Evolutionary conservation across 768 basidiomycete species (phyloP), one percentile per base, ranked within the genome.

Genomic region (Coprinopsis cinerea): DNA sequence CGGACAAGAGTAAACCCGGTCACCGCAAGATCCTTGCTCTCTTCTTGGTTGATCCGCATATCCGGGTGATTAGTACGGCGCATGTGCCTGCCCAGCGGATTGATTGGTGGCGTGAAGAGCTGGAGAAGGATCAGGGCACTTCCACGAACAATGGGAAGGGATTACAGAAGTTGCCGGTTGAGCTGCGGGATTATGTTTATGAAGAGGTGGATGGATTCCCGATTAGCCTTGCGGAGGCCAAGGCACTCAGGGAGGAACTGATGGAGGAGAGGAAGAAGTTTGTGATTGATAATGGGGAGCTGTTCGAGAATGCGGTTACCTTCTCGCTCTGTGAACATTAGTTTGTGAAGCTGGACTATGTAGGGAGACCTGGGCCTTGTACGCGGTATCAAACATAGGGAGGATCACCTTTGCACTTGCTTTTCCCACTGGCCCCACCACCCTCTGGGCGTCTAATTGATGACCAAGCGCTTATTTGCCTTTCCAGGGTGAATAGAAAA

Each of bases 11-110:
- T 13, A 65, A 64, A 44, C 67, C 66, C 2, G 74, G 71, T 2
- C 60, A 69, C 47, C 59, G 70, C 41, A 75, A 70, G 55, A 67
- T 75, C 17, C 54, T 74, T 11, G 66, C 64, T 1, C 56, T 74
- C 11, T 70, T 68, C 57, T 62, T 73, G 24, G 63, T 71, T 41
- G 68, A 73, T 47, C 64, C 65, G 0, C 54, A 61, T 36, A 35
- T 54, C 30, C 51, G 48, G 23, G 55, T 67, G 6, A 48, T 61
- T 15, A 64, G 63, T 9, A 58, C 65, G 0, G 53, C 58, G 7
- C 49, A 61, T 37, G 57, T 67, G 2, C 63, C 63, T 0, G 56
- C 55, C 22, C 67, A 67, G 50, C 60, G 61, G 48, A 40, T 47
- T 28, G 59, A 64, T 14, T 67, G 65, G 64, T 62, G 65, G 60